These are phyloP conservation scores for Apostasia ramifera DNA, from an alignment of 106 monocot genomes.

Conservation along the genomic window DNA sequence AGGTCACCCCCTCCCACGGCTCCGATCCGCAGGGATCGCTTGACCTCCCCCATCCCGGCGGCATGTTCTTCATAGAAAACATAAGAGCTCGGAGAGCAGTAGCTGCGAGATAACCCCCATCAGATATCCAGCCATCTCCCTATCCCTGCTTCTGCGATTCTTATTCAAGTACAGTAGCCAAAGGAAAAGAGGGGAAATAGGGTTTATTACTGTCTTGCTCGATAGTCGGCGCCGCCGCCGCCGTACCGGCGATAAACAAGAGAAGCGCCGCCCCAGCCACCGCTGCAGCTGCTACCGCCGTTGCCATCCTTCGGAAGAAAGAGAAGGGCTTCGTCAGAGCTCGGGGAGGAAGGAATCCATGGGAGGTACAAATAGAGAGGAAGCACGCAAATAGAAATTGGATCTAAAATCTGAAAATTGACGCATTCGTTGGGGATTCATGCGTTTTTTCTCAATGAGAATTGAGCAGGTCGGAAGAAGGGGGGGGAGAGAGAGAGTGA, in stretches of 20 bases:
- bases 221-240: neutral
- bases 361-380: no score
- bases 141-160: neutral
- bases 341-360: no score
- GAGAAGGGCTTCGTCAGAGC: no score
- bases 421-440: no score
- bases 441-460: no score
- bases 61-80: constrained; percentile 25
- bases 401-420: no score
- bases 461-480: no score
- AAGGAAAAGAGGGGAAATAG: neutral
- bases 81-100: constrained; percentile 24
- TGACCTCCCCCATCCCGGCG: constrained; percentile 33
- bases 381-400: no score
- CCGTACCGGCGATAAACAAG: constrained; percentile 3
- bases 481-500: no score
- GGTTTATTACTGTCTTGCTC: neutral
- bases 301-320: no score
- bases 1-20: constrained; percentile 41
- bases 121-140: neutral
- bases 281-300: no score
- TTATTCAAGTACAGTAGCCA: neutral
- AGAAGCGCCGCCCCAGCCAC: neutral
- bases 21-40: constrained; percentile 29
- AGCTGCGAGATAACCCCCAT: constrained; percentile 17